phyloP scores from a whole-genome alignment of 768 basidiomycete species.

The Neoboletus magnificus region DNA sequence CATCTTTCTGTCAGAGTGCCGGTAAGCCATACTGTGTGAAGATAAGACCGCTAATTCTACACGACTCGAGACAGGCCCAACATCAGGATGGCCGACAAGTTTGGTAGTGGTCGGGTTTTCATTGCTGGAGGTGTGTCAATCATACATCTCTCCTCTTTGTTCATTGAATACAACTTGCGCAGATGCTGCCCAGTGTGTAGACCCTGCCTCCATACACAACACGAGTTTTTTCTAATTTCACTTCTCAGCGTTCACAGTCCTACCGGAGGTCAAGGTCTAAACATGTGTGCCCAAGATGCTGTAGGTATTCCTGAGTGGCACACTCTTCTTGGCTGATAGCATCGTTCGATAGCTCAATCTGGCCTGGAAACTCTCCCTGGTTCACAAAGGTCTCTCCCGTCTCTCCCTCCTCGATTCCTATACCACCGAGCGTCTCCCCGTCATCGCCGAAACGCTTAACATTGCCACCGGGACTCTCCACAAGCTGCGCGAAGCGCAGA shows the following conservation, averaged over 20 bases:
- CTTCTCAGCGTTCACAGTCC: constrained; percentile 21
- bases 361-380: constrained; percentile 45
- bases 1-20: constrained; percentile 24
- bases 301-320: constrained; percentile 25
- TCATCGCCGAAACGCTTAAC: constrained; percentile 45
- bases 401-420: constrained; percentile 40
- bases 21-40: constrained; percentile 21
- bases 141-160: not conserved
- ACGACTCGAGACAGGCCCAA: constrained; percentile 36
- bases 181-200: constrained; percentile 46
- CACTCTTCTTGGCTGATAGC: not conserved
- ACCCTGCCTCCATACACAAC: not conserved
- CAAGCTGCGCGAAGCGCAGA: not conserved
- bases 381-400: constrained; percentile 36
- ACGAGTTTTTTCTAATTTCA: not conserved
- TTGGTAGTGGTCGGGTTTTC: constrained; percentile 43
- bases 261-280: constrained; percentile 33
- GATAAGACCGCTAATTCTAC: not conserved
- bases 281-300: constrained; percentile 37
- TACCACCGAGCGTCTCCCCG: constrained; percentile 42
- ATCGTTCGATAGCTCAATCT: constrained; percentile 35
- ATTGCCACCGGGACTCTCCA: constrained; percentile 31
- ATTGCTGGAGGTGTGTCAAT: constrained; percentile 39
- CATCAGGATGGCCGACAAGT: constrained; percentile 45
- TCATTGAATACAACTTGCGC: not conserved